Evolutionary conservation across 225 moss, liverwort and hornwort species (phyloP).

Genomic region (Ulota crispa): DNA sequence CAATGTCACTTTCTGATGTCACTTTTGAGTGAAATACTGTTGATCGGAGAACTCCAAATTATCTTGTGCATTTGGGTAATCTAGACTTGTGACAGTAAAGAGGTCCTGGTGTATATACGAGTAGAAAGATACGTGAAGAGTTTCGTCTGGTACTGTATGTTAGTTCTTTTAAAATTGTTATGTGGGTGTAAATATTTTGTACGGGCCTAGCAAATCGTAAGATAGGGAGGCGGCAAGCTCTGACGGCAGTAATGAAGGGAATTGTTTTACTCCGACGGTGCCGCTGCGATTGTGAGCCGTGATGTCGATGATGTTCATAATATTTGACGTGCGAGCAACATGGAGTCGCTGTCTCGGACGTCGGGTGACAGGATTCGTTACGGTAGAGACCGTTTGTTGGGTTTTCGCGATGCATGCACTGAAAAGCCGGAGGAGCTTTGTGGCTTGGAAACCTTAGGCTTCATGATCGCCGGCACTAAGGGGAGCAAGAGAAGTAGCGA

Average conservation of each 20-base stretch:
- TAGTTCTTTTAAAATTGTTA: too few relatives aligned
- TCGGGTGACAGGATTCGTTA: conserved; percentile 42
- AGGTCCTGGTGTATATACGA: background rate
- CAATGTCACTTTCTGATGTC: background rate
- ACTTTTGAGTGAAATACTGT: background rate
- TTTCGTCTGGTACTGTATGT: too few relatives aligned
- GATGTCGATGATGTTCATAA: conserved; percentile 4
- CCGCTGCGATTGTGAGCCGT: conserved; percentile 20
- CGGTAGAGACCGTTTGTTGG: conserved; percentile 30
- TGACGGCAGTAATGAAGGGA: background rate
- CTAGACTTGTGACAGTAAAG: background rate
- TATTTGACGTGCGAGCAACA: conserved; percentile 27
- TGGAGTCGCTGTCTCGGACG: conserved; percentile 5
- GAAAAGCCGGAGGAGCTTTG: conserved; percentile 44
- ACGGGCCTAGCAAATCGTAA: background rate
- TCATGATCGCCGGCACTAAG: conserved; percentile 34
- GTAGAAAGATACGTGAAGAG: too few relatives aligned
- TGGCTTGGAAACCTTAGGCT: conserved; percentile 23
- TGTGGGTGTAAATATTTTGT: background rate
- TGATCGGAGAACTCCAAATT: background rate
- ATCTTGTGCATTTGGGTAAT: background rate
- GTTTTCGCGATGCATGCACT: conserved; percentile 41
- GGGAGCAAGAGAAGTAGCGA: conserved; percentile 45
- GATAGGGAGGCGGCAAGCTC: background rate
- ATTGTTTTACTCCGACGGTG: background rate